Evolutionary conservation across 495 filamentous ascomycete species (phyloP).

Genomic region (Pseudevernia furfuracea): DNA sequence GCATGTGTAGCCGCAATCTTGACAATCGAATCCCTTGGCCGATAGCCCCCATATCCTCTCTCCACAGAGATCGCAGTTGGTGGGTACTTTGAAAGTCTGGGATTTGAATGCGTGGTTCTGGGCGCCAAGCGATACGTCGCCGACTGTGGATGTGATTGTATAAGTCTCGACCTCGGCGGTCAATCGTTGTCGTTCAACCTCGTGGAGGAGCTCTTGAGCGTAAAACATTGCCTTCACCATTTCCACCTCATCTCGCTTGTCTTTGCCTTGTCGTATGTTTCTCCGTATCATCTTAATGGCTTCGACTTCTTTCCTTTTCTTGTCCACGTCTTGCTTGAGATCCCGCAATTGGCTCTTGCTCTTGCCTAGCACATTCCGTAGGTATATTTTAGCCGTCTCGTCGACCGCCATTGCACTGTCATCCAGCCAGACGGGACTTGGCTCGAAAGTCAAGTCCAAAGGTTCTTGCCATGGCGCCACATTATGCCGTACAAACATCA

Average conservation of each 20-base stretch:
- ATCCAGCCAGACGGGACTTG: constrained; percentile 95
- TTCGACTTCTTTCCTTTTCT: constrained; percentile 77
- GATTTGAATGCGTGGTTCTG: constrained; percentile 94
- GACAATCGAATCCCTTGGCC: constrained; percentile 91
- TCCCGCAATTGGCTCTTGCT: constrained; percentile 76
- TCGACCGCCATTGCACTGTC: constrained; percentile 75
- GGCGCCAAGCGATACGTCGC: constrained; percentile 83
- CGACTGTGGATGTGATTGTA: constrained; percentile 76
- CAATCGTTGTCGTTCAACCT: constrained; percentile 75
- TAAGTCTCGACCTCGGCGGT: constrained; percentile 87
- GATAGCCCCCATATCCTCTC: constrained; percentile 95
- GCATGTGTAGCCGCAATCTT: constrained; percentile 94
- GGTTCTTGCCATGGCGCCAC: constrained; percentile 74
- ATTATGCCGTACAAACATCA: constrained; percentile 97
- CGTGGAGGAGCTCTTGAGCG: constrained; percentile 75
- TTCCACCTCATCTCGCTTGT: constrained; percentile 76
- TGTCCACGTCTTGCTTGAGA: constrained; percentile 71
- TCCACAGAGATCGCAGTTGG: constrained; percentile 93
- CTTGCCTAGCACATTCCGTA: constrained; percentile 85
- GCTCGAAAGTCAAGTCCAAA: constrained; percentile 75
- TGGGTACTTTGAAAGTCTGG: constrained; percentile 97
- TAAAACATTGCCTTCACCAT: constrained; percentile 68
- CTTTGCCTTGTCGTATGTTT: constrained; percentile 67
- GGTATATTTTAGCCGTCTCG: constrained; percentile 76
- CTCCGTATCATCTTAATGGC: constrained; percentile 61